Conservation (phyloP, 441 rosid species). For the Biscutella auriculata region DNA sequence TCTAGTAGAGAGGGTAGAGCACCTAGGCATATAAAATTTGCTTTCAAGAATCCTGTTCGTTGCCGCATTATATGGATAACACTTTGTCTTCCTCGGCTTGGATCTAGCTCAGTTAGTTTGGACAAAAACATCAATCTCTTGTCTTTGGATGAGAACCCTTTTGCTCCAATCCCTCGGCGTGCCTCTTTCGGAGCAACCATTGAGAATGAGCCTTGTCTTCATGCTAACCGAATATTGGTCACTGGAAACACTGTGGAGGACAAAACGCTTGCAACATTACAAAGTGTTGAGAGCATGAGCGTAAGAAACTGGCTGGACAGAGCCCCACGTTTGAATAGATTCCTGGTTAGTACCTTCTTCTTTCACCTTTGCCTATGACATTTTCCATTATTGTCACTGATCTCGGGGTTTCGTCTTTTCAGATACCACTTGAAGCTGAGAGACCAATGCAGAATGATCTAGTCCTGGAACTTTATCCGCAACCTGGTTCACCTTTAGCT, state of each 20-base stretch:
- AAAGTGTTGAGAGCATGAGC: constrained; percentile 48
- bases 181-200: constrained; percentile 78
- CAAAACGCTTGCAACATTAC: constrained; percentile 28
- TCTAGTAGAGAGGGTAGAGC: constrained; percentile 33
- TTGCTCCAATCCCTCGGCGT: constrained; percentile 58
- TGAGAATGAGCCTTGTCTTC: constrained; percentile 70
- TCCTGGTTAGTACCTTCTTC: constrained; percentile 46
- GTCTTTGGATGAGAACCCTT: constrained; percentile 82
- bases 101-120: constrained; percentile 75
- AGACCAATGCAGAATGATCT: constrained; percentile 56
- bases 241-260: constrained; percentile 55
- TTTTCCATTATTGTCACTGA: not conserved
- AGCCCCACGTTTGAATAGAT: constrained; percentile 69
- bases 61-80: constrained; percentile 87
- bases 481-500: constrained; percentile 64
- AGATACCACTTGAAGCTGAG: constrained; percentile 79
- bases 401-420: constrained; percentile 1
- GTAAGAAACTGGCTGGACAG: constrained; percentile 59
- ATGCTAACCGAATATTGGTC: constrained; percentile 71
- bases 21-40: constrained; percentile 78
- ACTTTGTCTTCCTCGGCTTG: constrained; percentile 65
- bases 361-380: not conserved
- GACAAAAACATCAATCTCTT: constrained; percentile 62
- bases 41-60: constrained; percentile 61
- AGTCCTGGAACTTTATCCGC: constrained; percentile 57